Base-by-base conservation (phyloP, 1,139 yeast species). In the Yamadazyma atmosphaerica region DNA sequence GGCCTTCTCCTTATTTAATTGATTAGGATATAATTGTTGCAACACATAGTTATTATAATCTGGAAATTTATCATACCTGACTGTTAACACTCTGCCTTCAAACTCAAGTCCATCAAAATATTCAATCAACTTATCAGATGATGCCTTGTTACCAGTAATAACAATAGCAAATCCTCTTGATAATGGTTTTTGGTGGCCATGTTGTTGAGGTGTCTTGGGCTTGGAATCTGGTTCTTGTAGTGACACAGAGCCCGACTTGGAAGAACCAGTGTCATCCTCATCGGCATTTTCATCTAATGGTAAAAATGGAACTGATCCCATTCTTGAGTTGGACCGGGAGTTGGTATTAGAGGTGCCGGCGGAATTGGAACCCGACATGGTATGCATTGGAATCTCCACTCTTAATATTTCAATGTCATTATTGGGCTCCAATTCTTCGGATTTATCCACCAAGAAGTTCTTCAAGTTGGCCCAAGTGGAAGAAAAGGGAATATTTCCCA, bases 101-200 rank as follows among this genome's bases (percentile, higher is more conserved):
- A 81, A 80, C 19, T 60, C 68, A 4, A 58, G 54, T 24, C 76
- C 74, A 51, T 83, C 74, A 51, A 81, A 77, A 40, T 55, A 46
- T 37, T 62, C 56, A 32, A 83, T 80, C 5, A 83, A 66, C 37
- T 60, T 61, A 19, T 68, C 69, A 10, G 86, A 80, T n/a, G 74
- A 75, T 19, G 63, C 65, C 34, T 61, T 62, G 37, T 73, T 58
- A 10, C 66, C 69, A 21, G 83, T 81, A 8, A 77, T 68, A 1
- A 81, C 86, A 25, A 83, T 76, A 1, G 87, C 89, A 61, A 78
- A 82, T 3, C 90, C 89, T 49, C 81, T 72, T 40, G 72, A 47
- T 27, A 43, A 10, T 8, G 19, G 19, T 25, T 31, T 31, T 61
- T 43, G 14, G 17, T 4, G 9, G 9, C 12, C 13, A 14, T 14